phyloP scores from a whole-genome alignment of 2,329 filamentous ascomycete species.

The Aspergillus ibericus region DNA sequence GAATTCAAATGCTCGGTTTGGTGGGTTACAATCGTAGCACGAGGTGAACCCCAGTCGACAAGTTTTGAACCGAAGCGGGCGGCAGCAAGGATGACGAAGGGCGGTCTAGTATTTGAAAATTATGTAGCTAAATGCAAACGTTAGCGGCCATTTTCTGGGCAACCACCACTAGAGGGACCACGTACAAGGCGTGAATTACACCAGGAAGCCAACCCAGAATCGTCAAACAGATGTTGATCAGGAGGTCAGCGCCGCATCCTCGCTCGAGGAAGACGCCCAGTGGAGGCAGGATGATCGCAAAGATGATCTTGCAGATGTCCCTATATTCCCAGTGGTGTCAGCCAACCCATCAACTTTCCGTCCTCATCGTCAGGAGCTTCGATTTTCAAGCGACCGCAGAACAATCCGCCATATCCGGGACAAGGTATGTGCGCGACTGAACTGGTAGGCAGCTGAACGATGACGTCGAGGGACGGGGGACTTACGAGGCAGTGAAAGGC shows the following conservation, averaged over 20 bases:
- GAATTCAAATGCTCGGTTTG: conserved; percentile 5
- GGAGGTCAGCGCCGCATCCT: conserved; percentile 79
- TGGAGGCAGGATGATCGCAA: conserved; percentile 86
- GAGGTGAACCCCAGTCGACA: conserved; percentile 3
- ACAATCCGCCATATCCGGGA: not conserved
- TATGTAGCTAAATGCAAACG: conserved; percentile 62
- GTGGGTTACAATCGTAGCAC: conserved; percentile 7
- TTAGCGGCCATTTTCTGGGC: conserved; percentile 12
- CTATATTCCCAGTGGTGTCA: conserved; percentile 40
- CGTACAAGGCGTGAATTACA: conserved; percentile 87
- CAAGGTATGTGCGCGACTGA: not conserved
- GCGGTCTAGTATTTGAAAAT: conserved; percentile 77
- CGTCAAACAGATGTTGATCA: conserved; percentile 91
- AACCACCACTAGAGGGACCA: conserved; percentile 24
- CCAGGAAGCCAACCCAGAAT: conserved; percentile 75
- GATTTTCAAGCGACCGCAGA: not conserved
- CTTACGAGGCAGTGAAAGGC: conserved; percentile 53
- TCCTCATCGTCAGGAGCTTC: not conserved
- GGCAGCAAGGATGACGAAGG: not conserved
- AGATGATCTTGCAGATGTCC: conserved; percentile 78
- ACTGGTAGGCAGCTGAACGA: not conserved
- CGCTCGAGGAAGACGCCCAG: conserved; percentile 93
- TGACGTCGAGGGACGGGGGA: conserved; percentile 15
- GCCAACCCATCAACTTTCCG: not conserved
- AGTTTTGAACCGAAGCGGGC: conserved; percentile 7